Percentiles rank a stretch among this genome's conserved stretches.
phyloP scores from a whole-genome alignment of 257 asterid genomes.

The Plantago ovata region DNA sequence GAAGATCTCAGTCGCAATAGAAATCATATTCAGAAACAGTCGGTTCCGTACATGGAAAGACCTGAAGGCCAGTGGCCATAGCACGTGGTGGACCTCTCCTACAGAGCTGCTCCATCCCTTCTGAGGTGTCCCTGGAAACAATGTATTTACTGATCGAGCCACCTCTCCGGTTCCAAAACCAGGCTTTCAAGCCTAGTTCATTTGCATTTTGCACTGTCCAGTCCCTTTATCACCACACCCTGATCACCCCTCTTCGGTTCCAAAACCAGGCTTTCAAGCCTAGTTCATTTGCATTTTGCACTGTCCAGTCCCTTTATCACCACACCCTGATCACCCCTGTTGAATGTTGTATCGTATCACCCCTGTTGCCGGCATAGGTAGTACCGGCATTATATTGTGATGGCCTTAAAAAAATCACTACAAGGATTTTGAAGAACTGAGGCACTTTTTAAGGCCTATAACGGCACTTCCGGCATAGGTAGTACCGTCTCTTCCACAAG shows the following conservation, averaged over 20 bases:
- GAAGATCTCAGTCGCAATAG: no score
- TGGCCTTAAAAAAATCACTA: no score
- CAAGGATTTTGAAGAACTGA: no score
- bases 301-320: conserved; percentile 76
- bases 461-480: no score
- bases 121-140: conserved; percentile 68
- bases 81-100: conserved; percentile 89
- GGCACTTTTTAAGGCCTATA: no score
- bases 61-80: conserved; percentile 64
- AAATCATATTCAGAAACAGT: no score
- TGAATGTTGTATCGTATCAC: no score
- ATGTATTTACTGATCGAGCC: conserved; percentile 84
- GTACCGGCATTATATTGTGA: no score
- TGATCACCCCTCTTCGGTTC: conserved; percentile 83
- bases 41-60: conserved; percentile 51
- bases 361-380: no score
- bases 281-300: conserved; percentile 67
- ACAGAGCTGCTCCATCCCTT: conserved; percentile 96
- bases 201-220: conserved; percentile 80
- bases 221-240: conserved; percentile 64
- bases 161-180: conserved; percentile 93
- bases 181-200: conserved; percentile 72
- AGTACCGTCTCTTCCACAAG: no score
- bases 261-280: conserved; percentile 94
- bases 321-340: no score